Percentiles rank a stretch among this genome's conserved stretches.
phyloP scores from a whole-genome alignment of 75 land plant species.

The Azolla pinnata region DNA sequence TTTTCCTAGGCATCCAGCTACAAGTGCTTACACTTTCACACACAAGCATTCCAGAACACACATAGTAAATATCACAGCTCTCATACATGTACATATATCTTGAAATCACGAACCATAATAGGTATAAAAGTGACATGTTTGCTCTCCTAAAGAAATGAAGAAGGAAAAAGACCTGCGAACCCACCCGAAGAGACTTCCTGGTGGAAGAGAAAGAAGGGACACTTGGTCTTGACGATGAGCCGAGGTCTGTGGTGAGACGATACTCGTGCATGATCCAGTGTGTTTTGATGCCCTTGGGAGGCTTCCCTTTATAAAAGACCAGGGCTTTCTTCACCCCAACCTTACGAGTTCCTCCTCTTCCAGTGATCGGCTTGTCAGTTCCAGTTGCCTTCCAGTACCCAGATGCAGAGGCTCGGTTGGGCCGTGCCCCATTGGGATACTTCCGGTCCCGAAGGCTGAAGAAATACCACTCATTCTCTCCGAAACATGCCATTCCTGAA shows the following conservation, averaged over 20 bases:
- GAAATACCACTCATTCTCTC: slow-evolving; percentile 7
- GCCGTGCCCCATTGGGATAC: slow-evolving; percentile 4
- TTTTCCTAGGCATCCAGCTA: no score
- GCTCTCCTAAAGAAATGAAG: no score
- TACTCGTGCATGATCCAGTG: slow-evolving; percentile 13
- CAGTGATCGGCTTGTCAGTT: background rate
- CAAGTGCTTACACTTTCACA: no score
- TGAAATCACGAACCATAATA: no score
- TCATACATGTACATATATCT: no score
- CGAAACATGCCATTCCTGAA: background rate
- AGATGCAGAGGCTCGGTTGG: slow-evolving; percentile 1
- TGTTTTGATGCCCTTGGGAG: slow-evolving; percentile 12
- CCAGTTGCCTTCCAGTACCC: slow-evolving; percentile 16
- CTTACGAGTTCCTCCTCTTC: background rate
- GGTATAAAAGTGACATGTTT: no score
- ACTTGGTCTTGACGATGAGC: background rate
- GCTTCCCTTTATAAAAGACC: slow-evolving; percentile 6
- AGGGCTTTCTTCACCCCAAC: slow-evolving; percentile 9
- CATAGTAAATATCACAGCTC: no score
- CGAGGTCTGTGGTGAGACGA: background rate
- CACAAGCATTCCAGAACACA: no score
- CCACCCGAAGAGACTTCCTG: no score
- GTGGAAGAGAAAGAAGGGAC: no score
- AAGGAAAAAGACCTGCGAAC: no score
- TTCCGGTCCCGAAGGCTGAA: slow-evolving; percentile 6